Conservation (phyloP, 352 stramenopile genomes). For the Phytophthora litchii region DNA sequence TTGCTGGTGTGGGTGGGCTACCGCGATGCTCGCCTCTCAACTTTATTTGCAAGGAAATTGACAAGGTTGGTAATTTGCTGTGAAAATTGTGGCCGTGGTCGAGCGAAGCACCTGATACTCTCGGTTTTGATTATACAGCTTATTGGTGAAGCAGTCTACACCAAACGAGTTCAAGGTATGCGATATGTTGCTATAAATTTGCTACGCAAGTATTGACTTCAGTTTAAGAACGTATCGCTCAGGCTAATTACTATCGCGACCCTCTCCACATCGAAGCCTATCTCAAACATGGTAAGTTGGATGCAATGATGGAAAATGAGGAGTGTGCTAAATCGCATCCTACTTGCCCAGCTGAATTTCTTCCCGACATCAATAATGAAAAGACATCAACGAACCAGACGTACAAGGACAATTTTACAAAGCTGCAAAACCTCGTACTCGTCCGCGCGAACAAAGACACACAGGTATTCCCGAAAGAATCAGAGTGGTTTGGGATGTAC, state of each 20-base stretch:
- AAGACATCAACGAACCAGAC: constrained; percentile 68
- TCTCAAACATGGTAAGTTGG: constrained; percentile 56
- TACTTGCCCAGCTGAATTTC: constrained; percentile 59
- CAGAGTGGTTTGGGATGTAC: constrained; percentile 89
- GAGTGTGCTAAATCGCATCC: not conserved
- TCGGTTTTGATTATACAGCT: constrained; percentile 50
- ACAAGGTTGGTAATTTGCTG: constrained; percentile 41
- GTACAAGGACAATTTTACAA: constrained; percentile 90
- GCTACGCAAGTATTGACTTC: constrained; percentile 8
- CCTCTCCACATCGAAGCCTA: constrained; percentile 77
- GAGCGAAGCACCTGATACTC: constrained; percentile 9
- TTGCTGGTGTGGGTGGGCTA: constrained; percentile 89
- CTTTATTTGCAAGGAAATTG: constrained; percentile 88
- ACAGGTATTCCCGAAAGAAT: constrained; percentile 89
- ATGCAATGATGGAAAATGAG: not conserved
- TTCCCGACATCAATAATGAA: constrained; percentile 94
- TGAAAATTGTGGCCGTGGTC: not conserved
- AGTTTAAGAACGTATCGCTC: constrained; percentile 74
- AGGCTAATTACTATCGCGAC: constrained; percentile 95
- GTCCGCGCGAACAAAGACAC: constrained; percentile 90
- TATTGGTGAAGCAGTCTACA: constrained; percentile 88
- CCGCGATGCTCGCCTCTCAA: constrained; percentile 87
- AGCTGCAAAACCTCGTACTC: constrained; percentile 88
- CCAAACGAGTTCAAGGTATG: constrained; percentile 79
- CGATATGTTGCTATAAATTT: not conserved